A percentile compares a stretch with the other conserved stretches of the same genome.
Conservation (phyloP, 2,329 filamentous ascomycete genomes). For the Meredithiella fracta region DNA sequence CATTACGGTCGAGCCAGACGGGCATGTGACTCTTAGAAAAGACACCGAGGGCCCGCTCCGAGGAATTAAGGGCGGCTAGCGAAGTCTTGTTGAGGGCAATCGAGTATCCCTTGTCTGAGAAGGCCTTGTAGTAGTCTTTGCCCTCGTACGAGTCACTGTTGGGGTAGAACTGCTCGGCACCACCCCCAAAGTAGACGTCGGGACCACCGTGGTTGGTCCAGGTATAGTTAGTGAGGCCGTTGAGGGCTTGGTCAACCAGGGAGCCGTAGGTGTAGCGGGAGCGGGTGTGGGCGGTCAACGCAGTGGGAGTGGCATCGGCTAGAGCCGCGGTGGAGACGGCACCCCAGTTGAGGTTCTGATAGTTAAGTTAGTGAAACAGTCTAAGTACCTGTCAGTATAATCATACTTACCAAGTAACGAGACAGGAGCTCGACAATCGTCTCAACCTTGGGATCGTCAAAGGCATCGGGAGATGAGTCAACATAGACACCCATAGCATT, state of each 20-base stretch:
- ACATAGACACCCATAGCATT: slow-evolving; percentile 67
- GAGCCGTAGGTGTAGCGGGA: slow-evolving; percentile 51
- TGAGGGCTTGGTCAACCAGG: slow-evolving; percentile 59
- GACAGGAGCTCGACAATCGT: slow-evolving; percentile 64
- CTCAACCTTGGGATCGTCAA: slow-evolving; percentile 78
- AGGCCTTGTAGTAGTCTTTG: slow-evolving; percentile 66
- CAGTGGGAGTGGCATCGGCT: slow-evolving; percentile 69
- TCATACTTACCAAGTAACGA: slow-evolving; percentile 45
- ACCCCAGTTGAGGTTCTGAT: slow-evolving; percentile 37
- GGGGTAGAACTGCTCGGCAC: slow-evolving; percentile 64
- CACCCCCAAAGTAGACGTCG: slow-evolving; percentile 69
- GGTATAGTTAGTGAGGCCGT: slow-evolving; percentile 62
- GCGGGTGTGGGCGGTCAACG: slow-evolving; percentile 55
- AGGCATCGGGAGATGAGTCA: slow-evolving; percentile 54
- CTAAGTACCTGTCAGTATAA: slow-evolving; percentile 14
- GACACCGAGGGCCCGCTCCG: slow-evolving; percentile 54
- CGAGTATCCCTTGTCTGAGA: slow-evolving; percentile 54
- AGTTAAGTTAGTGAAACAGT: not conserved
- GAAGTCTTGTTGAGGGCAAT: slow-evolving; percentile 60
- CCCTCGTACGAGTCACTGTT: slow-evolving; percentile 47
- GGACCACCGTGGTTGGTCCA: slow-evolving; percentile 62
- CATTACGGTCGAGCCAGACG: slow-evolving; percentile 74
- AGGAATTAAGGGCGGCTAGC: slow-evolving; percentile 39
- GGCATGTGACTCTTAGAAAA: slow-evolving; percentile 62
- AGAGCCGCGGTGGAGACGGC: slow-evolving; percentile 67